These are phyloP conservation scores for Andalucia godoyi DNA, from an alignment of 78 protist species.

Conservation along the genomic window DNA sequence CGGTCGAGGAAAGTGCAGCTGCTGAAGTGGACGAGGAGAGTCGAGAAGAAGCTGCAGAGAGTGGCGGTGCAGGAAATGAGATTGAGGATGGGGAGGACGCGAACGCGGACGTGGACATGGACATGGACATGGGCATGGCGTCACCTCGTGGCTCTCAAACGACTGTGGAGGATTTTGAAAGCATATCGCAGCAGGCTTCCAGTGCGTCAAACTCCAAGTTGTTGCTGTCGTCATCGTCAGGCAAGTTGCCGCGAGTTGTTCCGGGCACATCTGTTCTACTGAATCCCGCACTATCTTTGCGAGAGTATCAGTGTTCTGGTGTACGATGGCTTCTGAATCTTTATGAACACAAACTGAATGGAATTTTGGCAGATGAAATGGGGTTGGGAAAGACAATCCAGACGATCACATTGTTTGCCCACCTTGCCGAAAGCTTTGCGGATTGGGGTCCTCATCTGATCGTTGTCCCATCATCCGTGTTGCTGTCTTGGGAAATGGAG, in stretches of 20 bases:
- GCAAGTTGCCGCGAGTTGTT: no score
- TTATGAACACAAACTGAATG: conserved; percentile 70
- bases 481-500: conserved; percentile 88
- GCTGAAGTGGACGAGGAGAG: no score
- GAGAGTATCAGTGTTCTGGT: conserved; percentile 87
- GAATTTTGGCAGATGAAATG: conserved; percentile 94
- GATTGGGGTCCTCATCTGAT: conserved; percentile 90
- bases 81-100: no score
- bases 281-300: conserved; percentile 17
- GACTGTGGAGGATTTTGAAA: no score
- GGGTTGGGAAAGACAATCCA: conserved; percentile 86
- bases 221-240: no score
- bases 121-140: no score
- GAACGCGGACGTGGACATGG: no score
- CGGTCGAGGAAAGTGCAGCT: not conserved
- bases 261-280: not conserved
- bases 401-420: conserved; percentile 83
- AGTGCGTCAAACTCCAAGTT: no score
- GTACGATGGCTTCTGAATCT: conserved; percentile 78
- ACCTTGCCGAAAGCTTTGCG: conserved; percentile 56
- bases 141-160: no score
- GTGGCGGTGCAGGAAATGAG: no score
- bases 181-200: no score
- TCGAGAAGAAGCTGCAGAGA: no score
- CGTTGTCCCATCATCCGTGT: conserved; percentile 73